Evolutionary conservation across 106 monocot genomes (phyloP).

Genomic region (Dioscorea zingiberensis): DNA sequence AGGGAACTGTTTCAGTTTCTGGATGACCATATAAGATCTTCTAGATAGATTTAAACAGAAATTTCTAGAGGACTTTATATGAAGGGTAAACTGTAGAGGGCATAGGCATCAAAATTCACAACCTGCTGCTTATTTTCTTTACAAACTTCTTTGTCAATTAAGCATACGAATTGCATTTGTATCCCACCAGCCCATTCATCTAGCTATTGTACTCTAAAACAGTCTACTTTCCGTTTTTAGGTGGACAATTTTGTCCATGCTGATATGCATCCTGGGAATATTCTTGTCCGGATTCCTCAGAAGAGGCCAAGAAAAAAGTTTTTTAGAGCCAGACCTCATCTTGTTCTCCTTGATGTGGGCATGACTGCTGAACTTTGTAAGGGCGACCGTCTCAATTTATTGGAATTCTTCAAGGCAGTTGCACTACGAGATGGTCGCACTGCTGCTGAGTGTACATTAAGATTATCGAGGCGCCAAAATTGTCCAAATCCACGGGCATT

Average conservation of each 20-base stretch:
- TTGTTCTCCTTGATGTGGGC: constrained; percentile 71
- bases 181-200: too few relatives aligned
- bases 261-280: constrained; percentile 80
- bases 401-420: constrained; percentile 65
- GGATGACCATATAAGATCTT: too few relatives aligned
- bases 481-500: constrained; percentile 63
- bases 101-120: too few relatives aligned
- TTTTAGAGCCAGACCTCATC: constrained; percentile 47
- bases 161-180: too few relatives aligned
- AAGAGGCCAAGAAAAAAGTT: constrained; percentile 22
- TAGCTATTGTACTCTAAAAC: too few relatives aligned
- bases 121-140: too few relatives aligned
- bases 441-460: constrained; percentile 58
- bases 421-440: constrained; percentile 63
- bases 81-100: too few relatives aligned
- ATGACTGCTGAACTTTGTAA: constrained; percentile 75
- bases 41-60: too few relatives aligned
- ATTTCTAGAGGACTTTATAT: too few relatives aligned
- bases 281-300: constrained; percentile 45
- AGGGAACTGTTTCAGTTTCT: too few relatives aligned
- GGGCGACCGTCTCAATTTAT: constrained; percentile 43
- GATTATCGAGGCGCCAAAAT: constrained; percentile 45
- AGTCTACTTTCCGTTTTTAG: constrained; percentile 16
- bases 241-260: constrained; percentile 82
- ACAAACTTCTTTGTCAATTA: too few relatives aligned